phyloP scores from a whole-genome alignment of 2,329 filamentous ascomycete genomes.

The Neofusicoccum parvum region DNA sequence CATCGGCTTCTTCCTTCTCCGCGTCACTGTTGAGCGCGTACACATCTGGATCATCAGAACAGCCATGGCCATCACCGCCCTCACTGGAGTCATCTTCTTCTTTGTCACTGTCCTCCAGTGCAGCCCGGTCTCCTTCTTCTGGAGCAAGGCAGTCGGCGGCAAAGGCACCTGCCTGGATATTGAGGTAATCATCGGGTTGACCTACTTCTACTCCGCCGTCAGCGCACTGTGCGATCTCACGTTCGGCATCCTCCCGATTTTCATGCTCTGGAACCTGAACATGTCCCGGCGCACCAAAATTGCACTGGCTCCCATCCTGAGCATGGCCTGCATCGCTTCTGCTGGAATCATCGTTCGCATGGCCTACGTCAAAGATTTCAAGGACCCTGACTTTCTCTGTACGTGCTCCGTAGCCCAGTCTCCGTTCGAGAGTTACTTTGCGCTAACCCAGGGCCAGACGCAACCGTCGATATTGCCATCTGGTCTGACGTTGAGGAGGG shows the following conservation, averaged over 20 bases:
- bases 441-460: neutral
- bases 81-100: slow-evolving; percentile 46
- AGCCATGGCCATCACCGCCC: slow-evolving; percentile 37
- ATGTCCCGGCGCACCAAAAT: slow-evolving; percentile 52
- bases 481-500: slow-evolving; percentile 41
- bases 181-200: slow-evolving; percentile 45
- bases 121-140: slow-evolving; percentile 52
- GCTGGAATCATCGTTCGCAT: slow-evolving; percentile 38
- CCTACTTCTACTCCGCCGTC: slow-evolving; percentile 51
- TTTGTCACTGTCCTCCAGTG: slow-evolving; percentile 56
- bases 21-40: neutral
- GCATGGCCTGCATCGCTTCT: slow-evolving; percentile 51
- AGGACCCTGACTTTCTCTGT: slow-evolving; percentile 37
- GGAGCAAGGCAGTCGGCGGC: slow-evolving; percentile 43
- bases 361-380: slow-evolving; percentile 39
- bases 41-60: slow-evolving; percentile 38
- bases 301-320: slow-evolving; percentile 50
- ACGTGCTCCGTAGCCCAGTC: neutral
- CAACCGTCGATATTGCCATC: slow-evolving; percentile 39
- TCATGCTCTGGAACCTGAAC: slow-evolving; percentile 54
- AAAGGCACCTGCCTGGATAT: slow-evolving; percentile 46
- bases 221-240: slow-evolving; percentile 52
- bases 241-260: slow-evolving; percentile 53
- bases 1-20: slow-evolving; percentile 9
- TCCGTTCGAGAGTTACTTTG: too few relatives aligned